Conservation (phyloP, 163 green algal genomes). For the Prototheca wickerhamii region DNA sequence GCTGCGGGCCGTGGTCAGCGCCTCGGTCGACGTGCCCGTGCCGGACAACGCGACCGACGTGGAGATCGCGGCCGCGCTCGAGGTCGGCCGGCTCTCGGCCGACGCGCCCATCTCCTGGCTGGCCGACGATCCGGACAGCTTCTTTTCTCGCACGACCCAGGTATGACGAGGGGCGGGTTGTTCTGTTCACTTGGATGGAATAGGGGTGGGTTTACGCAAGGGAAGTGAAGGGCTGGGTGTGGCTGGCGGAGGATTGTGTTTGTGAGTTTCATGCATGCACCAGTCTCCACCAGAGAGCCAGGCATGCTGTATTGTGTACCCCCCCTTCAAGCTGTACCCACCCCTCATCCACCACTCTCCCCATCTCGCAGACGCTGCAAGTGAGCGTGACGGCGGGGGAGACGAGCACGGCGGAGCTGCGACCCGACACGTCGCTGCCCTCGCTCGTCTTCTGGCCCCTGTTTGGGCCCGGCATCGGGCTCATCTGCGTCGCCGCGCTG, state of each 20-base stretch:
- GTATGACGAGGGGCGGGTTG: slow-evolving; percentile 6
- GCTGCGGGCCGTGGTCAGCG: slow-evolving; percentile 38
- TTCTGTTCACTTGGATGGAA: not conserved
- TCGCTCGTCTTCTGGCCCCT: not conserved
- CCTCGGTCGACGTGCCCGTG: slow-evolving; percentile 36
- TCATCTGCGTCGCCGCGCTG: not conserved
- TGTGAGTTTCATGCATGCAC: no score
- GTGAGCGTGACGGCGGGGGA: not conserved
- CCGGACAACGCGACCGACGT: slow-evolving; percentile 25
- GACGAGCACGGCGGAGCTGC: not conserved
- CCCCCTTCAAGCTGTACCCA: no score
- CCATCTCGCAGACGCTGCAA: not conserved
- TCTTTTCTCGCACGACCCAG: slow-evolving; percentile 48
- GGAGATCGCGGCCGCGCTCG: slow-evolving; percentile 34
- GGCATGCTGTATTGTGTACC: no score
- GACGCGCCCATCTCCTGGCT: slow-evolving; percentile 43
- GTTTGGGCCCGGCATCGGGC: not conserved
- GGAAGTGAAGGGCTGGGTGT: no score
- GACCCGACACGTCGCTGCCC: not conserved
- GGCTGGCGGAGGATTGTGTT: no score
- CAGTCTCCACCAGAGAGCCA: no score
- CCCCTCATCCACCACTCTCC: no score
- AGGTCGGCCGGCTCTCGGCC: slow-evolving; percentile 37
- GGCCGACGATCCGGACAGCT: slow-evolving; percentile 37
- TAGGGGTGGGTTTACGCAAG: no score